Base-by-base conservation (phyloP, 257 asterid genomes). In the Pogostemon cablin region DNA sequence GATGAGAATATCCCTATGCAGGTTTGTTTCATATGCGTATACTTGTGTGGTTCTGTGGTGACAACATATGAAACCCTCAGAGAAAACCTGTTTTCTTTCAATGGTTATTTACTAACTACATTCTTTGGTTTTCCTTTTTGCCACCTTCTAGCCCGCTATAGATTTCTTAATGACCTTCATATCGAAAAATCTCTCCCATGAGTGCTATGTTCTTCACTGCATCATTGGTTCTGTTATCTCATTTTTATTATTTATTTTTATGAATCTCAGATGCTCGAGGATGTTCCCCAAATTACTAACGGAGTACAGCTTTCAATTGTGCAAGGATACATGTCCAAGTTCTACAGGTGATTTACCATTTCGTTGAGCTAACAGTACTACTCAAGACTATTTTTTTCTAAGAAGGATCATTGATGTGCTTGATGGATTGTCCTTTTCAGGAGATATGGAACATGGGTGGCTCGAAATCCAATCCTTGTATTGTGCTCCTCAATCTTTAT, bases 371-470 rank as follows among this genome's bases (percentile, higher is more conserved):
- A 11, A 67, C 43, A 67, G 11, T 54, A 25, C 64, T 80, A 49
- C 72, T n/a, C 41, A 38, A 52, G 68, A 67, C 40, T 62, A 46
- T 11, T 2, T 63, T 71, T 67, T 69, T 75, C 15, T 52, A 67
- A 49, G 76, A 49, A 25, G 68, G 54, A 64, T 50, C 12, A 42
- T 62, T 85, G 75, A 86, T 69, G 65, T 69, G 37, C 77, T 68
- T 65, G 55, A 52, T 59, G 38, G 41, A 68, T 59, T 73, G 53
- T 62, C 56, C 71, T 4, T 86, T 79, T 77, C 95, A 95, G 99
- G 99, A 85, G 84, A 85, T 95, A 95, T 56, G 99, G 99, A 59
- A 91, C 98, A 67, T 89, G 95, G 97, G 99, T 95, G 77, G 99
- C 99, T 48, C 88, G 99, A 82, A 84, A 91, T 84, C 98, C 98